A percentile compares a stretch with the other conserved stretches of the same genome.
Conservation (phyloP, 805 yeast species). For the Starmerella apis region DNA sequence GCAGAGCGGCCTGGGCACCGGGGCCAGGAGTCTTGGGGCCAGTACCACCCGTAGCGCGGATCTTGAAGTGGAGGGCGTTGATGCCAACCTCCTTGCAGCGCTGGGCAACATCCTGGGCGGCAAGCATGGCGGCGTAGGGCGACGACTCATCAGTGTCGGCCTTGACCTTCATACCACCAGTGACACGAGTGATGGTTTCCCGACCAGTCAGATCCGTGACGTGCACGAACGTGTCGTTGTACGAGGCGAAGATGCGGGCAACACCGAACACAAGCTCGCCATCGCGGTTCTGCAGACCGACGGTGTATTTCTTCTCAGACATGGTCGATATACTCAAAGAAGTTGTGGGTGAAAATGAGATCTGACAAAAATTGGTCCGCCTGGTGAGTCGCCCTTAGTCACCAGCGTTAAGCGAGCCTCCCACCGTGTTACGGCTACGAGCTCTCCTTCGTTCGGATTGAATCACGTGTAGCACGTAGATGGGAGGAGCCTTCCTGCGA, state of each 20-base stretch:
- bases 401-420: constrained; percentile 8
- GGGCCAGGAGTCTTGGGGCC: constrained; percentile 99
- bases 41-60: constrained; percentile 99
- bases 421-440: constrained; percentile 4
- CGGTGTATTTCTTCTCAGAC: constrained; percentile 27
- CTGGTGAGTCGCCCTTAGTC: constrained; percentile 21
- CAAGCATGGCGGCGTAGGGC: constrained; percentile 99
- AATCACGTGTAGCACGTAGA: background rate
- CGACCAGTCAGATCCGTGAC: constrained; percentile 99
- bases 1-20: constrained; percentile 98
- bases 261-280: constrained; percentile 99
- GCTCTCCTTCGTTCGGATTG: background rate
- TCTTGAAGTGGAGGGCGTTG: constrained; percentile 98
- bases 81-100: constrained; percentile 99
- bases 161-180: constrained; percentile 99
- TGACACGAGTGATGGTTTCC: constrained; percentile 99
- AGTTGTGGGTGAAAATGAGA: constrained; percentile 14
- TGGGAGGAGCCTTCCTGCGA: background rate
- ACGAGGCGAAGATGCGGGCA: constrained; percentile 99
- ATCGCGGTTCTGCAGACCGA: constrained; percentile 87
- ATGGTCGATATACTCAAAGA: constrained; percentile 7
- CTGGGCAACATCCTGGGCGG: constrained; percentile 97
- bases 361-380: constrained; percentile 21
- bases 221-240: constrained; percentile 99
- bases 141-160: constrained; percentile 99